Evolutionary conservation across 306 rosid genomes (phyloP), one percentile per base, ranked within the genome.

Genomic region (Chamaecrista fasciculata): DNA sequence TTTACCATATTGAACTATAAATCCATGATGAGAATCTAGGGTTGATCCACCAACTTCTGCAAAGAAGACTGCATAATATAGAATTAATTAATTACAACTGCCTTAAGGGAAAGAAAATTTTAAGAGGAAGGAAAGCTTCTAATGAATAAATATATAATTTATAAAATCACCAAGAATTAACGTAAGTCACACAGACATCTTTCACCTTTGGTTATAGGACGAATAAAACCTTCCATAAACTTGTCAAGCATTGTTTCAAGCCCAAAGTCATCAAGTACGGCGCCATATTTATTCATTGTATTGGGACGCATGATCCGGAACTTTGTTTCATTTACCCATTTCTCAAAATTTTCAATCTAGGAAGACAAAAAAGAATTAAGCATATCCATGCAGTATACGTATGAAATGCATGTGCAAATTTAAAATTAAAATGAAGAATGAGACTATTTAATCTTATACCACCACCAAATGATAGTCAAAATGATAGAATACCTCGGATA

Each of bases 201-300:
- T 44, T 72, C 75, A 94, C 99, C 92, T 85, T 60, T 82, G 47
- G 97, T 86, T 23, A 94, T 76, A 49, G 99, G 99, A 60, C 89
- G 89, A 39, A 94, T 52, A 73, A 82, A 89, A 63, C 82, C 89
- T 28, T 82, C 86, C 97, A 87, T 82, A 78, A 94, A 85, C 84
- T 89, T 94, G 71, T 87, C 87, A 73, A 94, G 99, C 97, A 89
- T 94, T 24, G 87, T 66, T 62, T 91, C 97, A 10, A 94, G 75
- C 31, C 99, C 99, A 86, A 94, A 94, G 64, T 94, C 99, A 81
- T 94, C 99, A 47, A 94, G 96, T 63, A 94, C 99, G 23, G 88
- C 96, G 49, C 99, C 99, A 67, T 74, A 85, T 65, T 76, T 87
- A 73, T 94, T 94, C 99, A 94, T 86, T 49, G 91, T 88, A 71